A percentile compares a stretch with the other conserved stretches of the same genome.
Evolutionary conservation across 2,329 filamentous ascomycete species (phyloP).

Genomic region (Paecilomyces variotii): DNA sequence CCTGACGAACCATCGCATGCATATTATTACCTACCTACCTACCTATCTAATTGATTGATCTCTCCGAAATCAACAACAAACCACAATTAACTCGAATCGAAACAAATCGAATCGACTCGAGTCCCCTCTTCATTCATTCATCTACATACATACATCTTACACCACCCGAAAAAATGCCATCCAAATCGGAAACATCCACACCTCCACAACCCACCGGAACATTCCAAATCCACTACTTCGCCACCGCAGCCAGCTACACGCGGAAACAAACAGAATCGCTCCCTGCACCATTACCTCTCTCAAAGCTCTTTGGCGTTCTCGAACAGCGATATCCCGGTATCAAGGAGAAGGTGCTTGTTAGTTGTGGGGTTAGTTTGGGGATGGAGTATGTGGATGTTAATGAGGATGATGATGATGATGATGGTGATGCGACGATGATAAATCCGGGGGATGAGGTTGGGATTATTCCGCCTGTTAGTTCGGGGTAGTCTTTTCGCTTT

Average conservation of each 20-base stretch:
- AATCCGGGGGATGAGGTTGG: constrained; percentile 35
- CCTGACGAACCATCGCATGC: too few relatives aligned
- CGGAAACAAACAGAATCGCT: constrained; percentile 31
- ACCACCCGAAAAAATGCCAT: neutral
- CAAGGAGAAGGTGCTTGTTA: constrained; percentile 27
- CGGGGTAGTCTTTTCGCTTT: constrained; percentile 24
- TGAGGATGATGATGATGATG: neutral
- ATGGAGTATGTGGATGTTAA: constrained; percentile 37
- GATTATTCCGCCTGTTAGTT: constrained; percentile 42
- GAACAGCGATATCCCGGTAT: constrained; percentile 37
- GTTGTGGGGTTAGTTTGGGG: constrained; percentile 35
- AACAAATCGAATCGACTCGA: too few relatives aligned
- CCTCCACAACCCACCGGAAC: constrained; percentile 6
- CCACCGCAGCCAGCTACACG: constrained; percentile 35
- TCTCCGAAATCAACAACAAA: too few relatives aligned
- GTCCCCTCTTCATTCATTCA: too few relatives aligned
- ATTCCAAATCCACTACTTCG: constrained; percentile 41
- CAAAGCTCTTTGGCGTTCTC: constrained; percentile 28
- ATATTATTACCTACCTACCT: too few relatives aligned
- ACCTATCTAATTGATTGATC: too few relatives aligned
- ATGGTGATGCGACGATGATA: constrained; percentile 20
- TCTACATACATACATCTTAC: too few relatives aligned
- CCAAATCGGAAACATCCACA: neutral
- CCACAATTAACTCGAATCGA: too few relatives aligned
- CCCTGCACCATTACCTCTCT: constrained; percentile 33